A percentile compares a stretch with the other conserved stretches of the same genome.
Conservation (phyloP, 352 stramenopile species). For the Phytopythium kandeliae region DNA sequence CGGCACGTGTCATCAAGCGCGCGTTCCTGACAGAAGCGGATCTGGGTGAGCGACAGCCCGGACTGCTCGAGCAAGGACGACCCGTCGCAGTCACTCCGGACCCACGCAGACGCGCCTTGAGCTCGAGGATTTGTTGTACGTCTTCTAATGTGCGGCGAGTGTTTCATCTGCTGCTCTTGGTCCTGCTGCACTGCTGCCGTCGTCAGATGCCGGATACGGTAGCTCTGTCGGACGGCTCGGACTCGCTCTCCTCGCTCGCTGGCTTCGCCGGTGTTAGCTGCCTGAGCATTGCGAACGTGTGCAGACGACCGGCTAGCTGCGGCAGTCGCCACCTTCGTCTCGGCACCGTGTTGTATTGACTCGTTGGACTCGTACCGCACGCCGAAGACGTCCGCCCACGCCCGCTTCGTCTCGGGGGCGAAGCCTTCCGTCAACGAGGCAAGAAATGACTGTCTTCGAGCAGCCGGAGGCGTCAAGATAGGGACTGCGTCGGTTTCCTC, state of each 20-base stretch:
- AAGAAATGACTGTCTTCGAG: conserved; percentile 2
- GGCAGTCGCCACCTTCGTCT: not conserved
- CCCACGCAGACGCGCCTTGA: not conserved
- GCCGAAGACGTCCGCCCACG: conserved; percentile 53
- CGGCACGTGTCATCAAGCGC: conserved; percentile 33
- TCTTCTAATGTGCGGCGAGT: too few species aligned
- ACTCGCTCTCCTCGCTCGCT: conserved; percentile 2
- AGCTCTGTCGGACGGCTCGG: conserved; percentile 21
- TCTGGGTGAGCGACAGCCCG: conserved; percentile 37
- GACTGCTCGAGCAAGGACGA: conserved; percentile 27
- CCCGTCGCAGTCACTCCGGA: not conserved
- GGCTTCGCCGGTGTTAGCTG: not conserved
- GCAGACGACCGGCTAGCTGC: not conserved
- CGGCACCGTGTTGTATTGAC: not conserved
- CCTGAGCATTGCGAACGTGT: too few species aligned
- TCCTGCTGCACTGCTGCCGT: conserved; percentile 3
- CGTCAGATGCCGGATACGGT: conserved; percentile 4
- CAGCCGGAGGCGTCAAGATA: not conserved
- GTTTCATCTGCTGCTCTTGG: conserved; percentile 7
- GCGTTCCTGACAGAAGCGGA: conserved; percentile 52
- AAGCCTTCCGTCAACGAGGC: conserved; percentile 29
- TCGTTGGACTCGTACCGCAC: conserved; percentile 43
- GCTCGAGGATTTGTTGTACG: not conserved
- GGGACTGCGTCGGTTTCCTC: not conserved
- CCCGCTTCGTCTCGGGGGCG: conserved; percentile 25